These are phyloP conservation scores for Cichorium intybus DNA, from an alignment of 140 eudicot genomes.

Conservation along the genomic window DNA sequence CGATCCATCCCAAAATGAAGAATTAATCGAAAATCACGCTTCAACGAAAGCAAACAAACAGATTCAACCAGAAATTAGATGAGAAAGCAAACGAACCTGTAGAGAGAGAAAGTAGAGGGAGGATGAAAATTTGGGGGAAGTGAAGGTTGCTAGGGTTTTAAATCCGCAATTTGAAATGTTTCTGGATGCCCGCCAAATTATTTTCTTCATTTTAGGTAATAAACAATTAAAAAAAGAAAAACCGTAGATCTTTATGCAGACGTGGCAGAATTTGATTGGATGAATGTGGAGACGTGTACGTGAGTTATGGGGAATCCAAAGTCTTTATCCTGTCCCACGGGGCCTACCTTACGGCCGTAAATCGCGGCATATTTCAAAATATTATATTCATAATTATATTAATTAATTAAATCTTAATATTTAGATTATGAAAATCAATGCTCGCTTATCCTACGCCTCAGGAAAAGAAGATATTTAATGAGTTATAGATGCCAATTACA, in stretches of 20 bases:
- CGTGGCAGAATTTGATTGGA: conserved; percentile 23
- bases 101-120: conserved; percentile 20
- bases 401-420: too few relatives aligned
- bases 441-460: background rate
- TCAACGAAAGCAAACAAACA: background rate
- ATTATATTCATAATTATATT: background rate
- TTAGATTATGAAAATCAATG: background rate
- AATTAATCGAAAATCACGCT: background rate
- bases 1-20: background rate
- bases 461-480: background rate
- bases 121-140: conserved; percentile 27
- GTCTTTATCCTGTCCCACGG: conserved; percentile 27
- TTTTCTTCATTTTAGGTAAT: conserved; percentile 14
- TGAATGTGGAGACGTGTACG: conserved; percentile 28
- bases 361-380: conserved; percentile 15
- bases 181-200: conserved; percentile 55
- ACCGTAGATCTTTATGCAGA: conserved; percentile 30
- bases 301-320: conserved; percentile 37
- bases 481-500: background rate
- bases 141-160: conserved; percentile 42
- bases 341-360: conserved; percentile 37
- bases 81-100: conserved; percentile 13
- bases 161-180: conserved; percentile 43
- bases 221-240: conserved; percentile 12
- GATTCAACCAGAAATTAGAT: background rate